These are phyloP conservation scores for Pulveroboletus ridleyi DNA, from an alignment of 1,284 basidiomycete species.

Conservation along the genomic window DNA sequence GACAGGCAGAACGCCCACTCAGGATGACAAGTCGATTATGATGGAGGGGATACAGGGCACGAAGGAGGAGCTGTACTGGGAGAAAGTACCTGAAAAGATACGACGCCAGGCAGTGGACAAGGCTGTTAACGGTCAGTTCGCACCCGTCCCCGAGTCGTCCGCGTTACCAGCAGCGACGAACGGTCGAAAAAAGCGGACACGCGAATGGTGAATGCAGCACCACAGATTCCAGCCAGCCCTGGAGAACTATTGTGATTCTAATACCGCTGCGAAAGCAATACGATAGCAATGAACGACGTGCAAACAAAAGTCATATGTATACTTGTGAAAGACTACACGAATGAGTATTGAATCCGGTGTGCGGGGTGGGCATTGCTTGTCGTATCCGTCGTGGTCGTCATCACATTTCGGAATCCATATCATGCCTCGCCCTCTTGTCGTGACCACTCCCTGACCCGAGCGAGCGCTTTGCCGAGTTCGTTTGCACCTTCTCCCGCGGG, in stretches of 20 bases:
- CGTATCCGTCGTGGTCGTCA: slow-evolving; percentile 2
- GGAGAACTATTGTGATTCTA: neutral
- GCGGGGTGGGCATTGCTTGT: slow-evolving; percentile 1
- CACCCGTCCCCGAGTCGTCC: neutral
- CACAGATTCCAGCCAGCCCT: neutral
- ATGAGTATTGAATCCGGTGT: neutral
- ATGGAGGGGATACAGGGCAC: slow-evolving; percentile 65
- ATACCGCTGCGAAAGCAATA: slow-evolving; percentile 5
- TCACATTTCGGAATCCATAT: slow-evolving; percentile 2
- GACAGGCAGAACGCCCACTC: slow-evolving; percentile 34
- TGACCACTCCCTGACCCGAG: slow-evolving; percentile 56
- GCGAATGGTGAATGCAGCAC: slow-evolving; percentile 8
- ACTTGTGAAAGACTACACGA: slow-evolving; percentile 3
- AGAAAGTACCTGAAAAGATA: slow-evolving; percentile 76
- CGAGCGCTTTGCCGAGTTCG: slow-evolving; percentile 61
- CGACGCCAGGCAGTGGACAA: slow-evolving; percentile 64
- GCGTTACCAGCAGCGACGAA: neutral
- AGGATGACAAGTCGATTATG: slow-evolving; percentile 42
- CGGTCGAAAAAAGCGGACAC: slow-evolving; percentile 24
- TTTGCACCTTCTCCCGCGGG: slow-evolving; percentile 55
- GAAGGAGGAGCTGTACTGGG: slow-evolving; percentile 78
- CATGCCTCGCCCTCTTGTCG: slow-evolving; percentile 39
- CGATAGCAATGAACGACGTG: slow-evolving; percentile 11
- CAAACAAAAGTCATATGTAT: neutral
- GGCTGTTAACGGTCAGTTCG: slow-evolving; percentile 26